Base-by-base conservation (phyloP, 2,329 filamentous ascomycete genomes). In the Thielaviopsis populi region DNA sequence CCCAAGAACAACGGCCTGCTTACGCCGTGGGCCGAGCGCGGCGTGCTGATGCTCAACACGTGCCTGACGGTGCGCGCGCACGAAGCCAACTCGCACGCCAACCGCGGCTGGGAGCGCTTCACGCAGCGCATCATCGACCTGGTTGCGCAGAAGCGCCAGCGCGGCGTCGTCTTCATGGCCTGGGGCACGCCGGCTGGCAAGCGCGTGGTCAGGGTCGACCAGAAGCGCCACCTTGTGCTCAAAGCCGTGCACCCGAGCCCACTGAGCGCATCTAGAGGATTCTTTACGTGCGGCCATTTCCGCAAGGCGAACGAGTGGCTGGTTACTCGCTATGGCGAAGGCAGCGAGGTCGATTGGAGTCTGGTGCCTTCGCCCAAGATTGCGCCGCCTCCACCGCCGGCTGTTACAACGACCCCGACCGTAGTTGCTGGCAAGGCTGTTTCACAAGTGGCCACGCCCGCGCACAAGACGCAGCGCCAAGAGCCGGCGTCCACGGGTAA, bases 1-100 rank as follows among this genome's bases (percentile, higher is more conserved):
- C 83, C 89, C 1, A 87, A 89, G 66, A 86, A 85, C 43, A 85
- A 85, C 50, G 94, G 94, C 11, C 82, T 95, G 0, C 80, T 99
- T 22, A 96, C 86, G 0, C 89, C 91, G 0, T 99, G 94, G 94
- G 92, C 94, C 0, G 88, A 96, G 69, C 86, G 88, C 61, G 94
- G 94, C 59, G 91, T 99, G 4, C 80, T 99, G 50, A 81, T 99
- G 76, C 82, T 99, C 68, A 99, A 99, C 73, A 95, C 94, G 0
- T 96, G 91, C 73, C 79, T 99, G 63, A 99, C 94, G 0, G 94
- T 99, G 19, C 88, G 90, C 27, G 89, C 89, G 0, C 88, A 95
- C 72, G 84, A 95, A 69, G 86, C 94, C 58, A 92, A 94, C 73
- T 89, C 84, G 33, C 94, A 99, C 74, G 78, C 87, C 2, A 87